Evolutionary conservation across 2,329 filamentous ascomycete genomes (phyloP).

Genomic region (Drechslera avenae): DNA sequence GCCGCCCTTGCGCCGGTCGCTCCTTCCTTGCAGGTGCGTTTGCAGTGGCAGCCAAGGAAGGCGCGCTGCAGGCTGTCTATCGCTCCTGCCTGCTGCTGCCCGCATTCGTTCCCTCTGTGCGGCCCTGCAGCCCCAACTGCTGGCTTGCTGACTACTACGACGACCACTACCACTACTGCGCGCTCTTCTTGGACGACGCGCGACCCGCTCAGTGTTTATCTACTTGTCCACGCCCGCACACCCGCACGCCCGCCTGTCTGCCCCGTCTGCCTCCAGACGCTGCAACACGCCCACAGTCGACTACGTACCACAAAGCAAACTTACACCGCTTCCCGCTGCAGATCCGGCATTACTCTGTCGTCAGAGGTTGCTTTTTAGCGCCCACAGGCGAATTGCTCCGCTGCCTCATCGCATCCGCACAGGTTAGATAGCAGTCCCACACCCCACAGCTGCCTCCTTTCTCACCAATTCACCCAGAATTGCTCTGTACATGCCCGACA

Average conservation of each 20-base stretch:
- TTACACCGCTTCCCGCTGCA: conserved; percentile 16
- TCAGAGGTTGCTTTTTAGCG: conserved; percentile 41
- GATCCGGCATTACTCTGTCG: conserved; percentile 23
- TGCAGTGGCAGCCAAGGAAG: conserved; percentile 19
- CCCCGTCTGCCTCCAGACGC: not conserved
- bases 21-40: conserved; percentile 33
- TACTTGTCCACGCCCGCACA: not conserved
- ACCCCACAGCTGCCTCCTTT: conserved; percentile 30
- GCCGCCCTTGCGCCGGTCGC: conserved; percentile 27
- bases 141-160: not conserved
- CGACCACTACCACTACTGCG: no score
- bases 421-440: conserved; percentile 37
- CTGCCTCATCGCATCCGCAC: conserved; percentile 39
- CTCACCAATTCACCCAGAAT: conserved; percentile 22
- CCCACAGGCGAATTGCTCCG: conserved; percentile 40
- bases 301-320: conserved; percentile 8
- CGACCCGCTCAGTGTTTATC: not conserved
- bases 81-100: conserved; percentile 5
- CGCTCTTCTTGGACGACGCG: not conserved
- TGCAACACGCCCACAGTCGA: not conserved
- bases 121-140: not conserved
- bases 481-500: conserved; percentile 22
- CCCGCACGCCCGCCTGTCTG: no score
- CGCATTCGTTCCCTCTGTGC: conserved; percentile 4
- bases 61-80: conserved; percentile 10